Evolutionary conservation across 2,329 filamentous ascomycete species (phyloP), one percentile per base, ranked within the genome.

Genomic region (Tolypocladium amazonense): DNA sequence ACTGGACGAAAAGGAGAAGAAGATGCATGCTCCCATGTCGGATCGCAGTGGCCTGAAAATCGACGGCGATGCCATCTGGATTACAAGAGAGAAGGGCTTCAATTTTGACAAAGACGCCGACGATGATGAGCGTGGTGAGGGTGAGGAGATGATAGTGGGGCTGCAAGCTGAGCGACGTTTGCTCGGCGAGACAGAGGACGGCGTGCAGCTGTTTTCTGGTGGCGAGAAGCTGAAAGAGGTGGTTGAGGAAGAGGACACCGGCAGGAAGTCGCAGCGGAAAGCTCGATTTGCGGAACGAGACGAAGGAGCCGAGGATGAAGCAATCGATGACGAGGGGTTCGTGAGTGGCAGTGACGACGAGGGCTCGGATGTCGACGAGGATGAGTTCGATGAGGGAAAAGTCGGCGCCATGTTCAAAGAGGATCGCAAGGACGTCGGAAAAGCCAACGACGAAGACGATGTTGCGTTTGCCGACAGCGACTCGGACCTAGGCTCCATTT

Each of bases 31-130:
- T 3, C 95, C 94, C 39, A 97, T 99, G 93, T 96, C 92, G 33
- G 94, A 99, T 74, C 92, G 96, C 39, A 95, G 92, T 65, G 94
- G 94, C 68, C 84, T 99, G 15, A 87, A 97, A 70, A 93, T 99
- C 57, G 94, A 99, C 66, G 96, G 96, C 62, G 94, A 99, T 74
- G 92, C 93, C 9, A 92, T 99, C 43, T 99, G 96, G 77, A 97
- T 88, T 62, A 87, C 85, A 12, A 77, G 83, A 60, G 84, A 88
- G 57, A 87, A 86, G 66, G 85, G 85, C 0, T 88, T 88, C 66
- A 95, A 84, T 4, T 97, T 99, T 65, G 80, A 87, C 71, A 81
- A 80, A 64, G 82, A 85, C 37, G 81, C 74, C 2, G 86, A 90
- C 14, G 82, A 85, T 14, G 82, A 82, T 37, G 89, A 96, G 66